A percentile compares a stretch with the other conserved stretches of the same genome.
These are phyloP conservation scores for Jackrogersella minutella DNA, from an alignment of 495 filamentous ascomycete genomes.

Conservation along the genomic window DNA sequence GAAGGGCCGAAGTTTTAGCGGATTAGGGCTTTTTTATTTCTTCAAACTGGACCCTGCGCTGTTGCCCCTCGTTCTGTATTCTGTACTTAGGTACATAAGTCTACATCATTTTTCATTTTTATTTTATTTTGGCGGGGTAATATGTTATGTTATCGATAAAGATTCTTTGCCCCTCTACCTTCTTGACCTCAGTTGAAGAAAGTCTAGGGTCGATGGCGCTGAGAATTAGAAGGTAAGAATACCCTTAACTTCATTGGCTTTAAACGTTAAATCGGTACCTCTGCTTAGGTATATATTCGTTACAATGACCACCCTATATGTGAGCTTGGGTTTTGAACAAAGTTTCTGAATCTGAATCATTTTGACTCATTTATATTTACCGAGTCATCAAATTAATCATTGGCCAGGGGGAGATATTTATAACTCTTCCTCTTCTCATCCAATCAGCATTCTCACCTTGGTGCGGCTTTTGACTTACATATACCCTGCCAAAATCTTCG, in stretches of 20 bases:
- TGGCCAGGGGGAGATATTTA: constrained; percentile 1
- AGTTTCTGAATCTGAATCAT: not conserved
- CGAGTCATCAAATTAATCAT: constrained; percentile 16
- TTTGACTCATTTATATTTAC: not conserved
- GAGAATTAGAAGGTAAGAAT: constrained; percentile 8
- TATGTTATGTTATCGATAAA: constrained; percentile 33
- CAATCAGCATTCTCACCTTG: constrained; percentile 10
- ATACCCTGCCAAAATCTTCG: too few relatives aligned
- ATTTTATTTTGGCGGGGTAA: constrained; percentile 19
- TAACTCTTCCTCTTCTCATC: not conserved
- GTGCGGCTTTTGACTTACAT: constrained; percentile 10
- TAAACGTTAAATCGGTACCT: too few relatives aligned
- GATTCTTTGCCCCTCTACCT: constrained; percentile 29
- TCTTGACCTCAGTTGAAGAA: too few relatives aligned
- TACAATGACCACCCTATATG: too few relatives aligned
- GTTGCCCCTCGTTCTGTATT: constrained; percentile 5
- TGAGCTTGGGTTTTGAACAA: too few relatives aligned
- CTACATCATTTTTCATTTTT: not conserved
- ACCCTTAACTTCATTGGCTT: not conserved
- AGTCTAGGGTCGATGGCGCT: not conserved
- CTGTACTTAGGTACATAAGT: not conserved
- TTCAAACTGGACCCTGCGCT: constrained; percentile 14
- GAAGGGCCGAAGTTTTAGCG: constrained; percentile 43
- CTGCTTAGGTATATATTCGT: too few relatives aligned
- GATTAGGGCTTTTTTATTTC: constrained; percentile 39